Percentiles rank a stretch among this genome's conserved stretches.
phyloP scores from a whole-genome alignment of 805 yeast genomes.

The Monosporozyma solicola region DNA sequence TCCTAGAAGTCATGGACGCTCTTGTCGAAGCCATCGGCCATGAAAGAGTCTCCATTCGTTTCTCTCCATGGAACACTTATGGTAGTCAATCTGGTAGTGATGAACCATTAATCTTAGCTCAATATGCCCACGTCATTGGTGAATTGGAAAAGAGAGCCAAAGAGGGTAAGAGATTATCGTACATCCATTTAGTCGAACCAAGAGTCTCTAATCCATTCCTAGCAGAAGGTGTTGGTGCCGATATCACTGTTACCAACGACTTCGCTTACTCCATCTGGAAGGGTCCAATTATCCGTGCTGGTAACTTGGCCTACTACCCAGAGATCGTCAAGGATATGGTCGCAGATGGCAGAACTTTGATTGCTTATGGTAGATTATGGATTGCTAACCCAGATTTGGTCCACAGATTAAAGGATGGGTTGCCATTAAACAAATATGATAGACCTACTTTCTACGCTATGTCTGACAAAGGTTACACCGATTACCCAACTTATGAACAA shows the following conservation, averaged over 20 bases:
- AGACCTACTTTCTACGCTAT: conserved; percentile 38
- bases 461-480: conserved; percentile 33
- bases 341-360: conserved; percentile 34
- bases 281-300: conserved; percentile 36
- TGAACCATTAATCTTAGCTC: conserved; percentile 31
- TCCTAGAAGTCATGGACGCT: conserved; percentile 42
- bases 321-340: conserved; percentile 6
- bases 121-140: conserved; percentile 33
- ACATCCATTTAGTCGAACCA: conserved; percentile 35
- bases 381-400: conserved; percentile 48
- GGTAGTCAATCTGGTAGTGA: conserved; percentile 32
- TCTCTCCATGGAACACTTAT: conserved; percentile 36
- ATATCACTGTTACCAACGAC: conserved; percentile 27
- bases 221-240: conserved; percentile 19
- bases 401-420: conserved; percentile 32
- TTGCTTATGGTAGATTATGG: conserved; percentile 39
- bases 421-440: conserved; percentile 35
- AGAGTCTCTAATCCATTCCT: conserved; percentile 22
- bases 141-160: conserved; percentile 33
- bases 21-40: conserved; percentile 43
- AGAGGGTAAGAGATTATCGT: conserved; percentile 33
- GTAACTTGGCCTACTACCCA: conserved; percentile 24
- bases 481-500: conserved; percentile 28
- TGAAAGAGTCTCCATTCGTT: conserved; percentile 37
- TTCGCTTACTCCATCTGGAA: conserved; percentile 35